Percentiles rank a stretch among this genome's conserved stretches.
These are phyloP conservation scores for Astrothelium macrocarpum DNA, from an alignment of 495 filamentous ascomycete species.

Conservation along the genomic window DNA sequence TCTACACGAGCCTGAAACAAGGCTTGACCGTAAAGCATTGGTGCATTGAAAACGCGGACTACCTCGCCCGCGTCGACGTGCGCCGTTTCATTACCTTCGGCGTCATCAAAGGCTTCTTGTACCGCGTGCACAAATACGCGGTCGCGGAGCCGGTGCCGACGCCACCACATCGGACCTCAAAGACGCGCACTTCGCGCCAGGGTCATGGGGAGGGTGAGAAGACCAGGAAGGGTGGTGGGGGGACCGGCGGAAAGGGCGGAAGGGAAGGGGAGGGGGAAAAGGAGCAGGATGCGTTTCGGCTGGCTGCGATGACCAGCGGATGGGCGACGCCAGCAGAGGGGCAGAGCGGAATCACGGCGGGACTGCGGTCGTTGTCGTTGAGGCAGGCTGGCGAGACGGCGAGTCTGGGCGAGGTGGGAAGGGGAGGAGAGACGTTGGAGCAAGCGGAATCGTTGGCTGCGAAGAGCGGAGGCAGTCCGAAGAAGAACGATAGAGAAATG, in stretches of 20 bases:
- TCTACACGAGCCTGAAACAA: slow-evolving; percentile 70
- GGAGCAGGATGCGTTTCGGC: slow-evolving; percentile 14
- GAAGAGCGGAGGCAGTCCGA: slow-evolving; percentile 12
- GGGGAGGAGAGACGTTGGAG: slow-evolving; percentile 7
- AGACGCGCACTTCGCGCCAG: background rate
- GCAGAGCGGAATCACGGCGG: background rate
- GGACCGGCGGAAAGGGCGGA: background rate
- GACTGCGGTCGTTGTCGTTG: background rate
- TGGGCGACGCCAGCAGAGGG: slow-evolving; percentile 17
- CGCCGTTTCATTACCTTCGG: slow-evolving; percentile 90
- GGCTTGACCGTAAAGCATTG: slow-evolving; percentile 74
- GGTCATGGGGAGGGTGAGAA: background rate
- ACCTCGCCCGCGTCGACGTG: slow-evolving; percentile 68
- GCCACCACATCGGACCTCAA: background rate
- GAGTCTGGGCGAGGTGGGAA: background rate
- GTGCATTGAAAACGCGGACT: slow-evolving; percentile 58
- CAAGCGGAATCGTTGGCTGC: slow-evolving; percentile 8
- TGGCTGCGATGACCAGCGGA: slow-evolving; percentile 17
- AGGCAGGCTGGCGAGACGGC: background rate
- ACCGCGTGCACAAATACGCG: slow-evolving; percentile 86
- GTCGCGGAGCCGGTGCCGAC: slow-evolving; percentile 26
- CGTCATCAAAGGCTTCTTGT: slow-evolving; percentile 89
- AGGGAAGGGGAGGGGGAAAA: background rate
- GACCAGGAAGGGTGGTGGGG: background rate
- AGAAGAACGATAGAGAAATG: slow-evolving; percentile 19